Percentiles rank a stretch among this genome's conserved stretches.
Conservation (phyloP, 2,329 filamentous ascomycete species). For the Nemania diffusa region DNA sequence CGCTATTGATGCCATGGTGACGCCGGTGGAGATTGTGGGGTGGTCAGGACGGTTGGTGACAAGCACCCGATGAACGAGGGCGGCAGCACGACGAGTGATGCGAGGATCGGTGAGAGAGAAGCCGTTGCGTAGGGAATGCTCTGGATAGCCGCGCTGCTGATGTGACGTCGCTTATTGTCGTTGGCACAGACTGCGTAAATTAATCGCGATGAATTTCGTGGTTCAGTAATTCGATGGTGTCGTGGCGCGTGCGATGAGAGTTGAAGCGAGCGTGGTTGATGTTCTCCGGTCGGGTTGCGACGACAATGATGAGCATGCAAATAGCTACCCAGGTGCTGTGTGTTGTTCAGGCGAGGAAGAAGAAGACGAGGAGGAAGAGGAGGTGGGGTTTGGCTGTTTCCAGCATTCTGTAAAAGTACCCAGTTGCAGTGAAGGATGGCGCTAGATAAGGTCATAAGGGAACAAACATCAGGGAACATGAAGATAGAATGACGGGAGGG, state of each 20-base stretch:
- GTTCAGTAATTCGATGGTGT: neutral
- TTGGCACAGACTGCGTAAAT: neutral
- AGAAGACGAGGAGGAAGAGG: neutral
- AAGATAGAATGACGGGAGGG: neutral
- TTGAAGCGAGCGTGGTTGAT: slow-evolving; percentile 12
- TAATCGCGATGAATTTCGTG: neutral
- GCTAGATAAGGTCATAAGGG: neutral
- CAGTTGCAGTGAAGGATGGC: neutral
- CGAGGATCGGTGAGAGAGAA: neutral
- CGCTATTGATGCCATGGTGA: slow-evolving; percentile 30
- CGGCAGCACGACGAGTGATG: neutral
- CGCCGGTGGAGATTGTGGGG: neutral
- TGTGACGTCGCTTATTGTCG: neutral
- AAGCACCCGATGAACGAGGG: slow-evolving; percentile 1
- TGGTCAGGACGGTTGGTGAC: neutral
- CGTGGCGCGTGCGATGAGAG: neutral
- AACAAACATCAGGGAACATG: neutral
- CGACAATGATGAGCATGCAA: neutral
- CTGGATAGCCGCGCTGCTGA: slow-evolving; percentile 4
- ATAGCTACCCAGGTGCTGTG: neutral
- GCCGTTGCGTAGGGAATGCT: neutral
- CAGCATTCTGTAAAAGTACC: neutral
- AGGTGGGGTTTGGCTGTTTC: slow-evolving; percentile 2
- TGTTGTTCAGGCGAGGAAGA: neutral
- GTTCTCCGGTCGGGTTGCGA: neutral